phyloP scores from a whole-genome alignment of 2,329 filamentous ascomycete species.

The Xylariaceae sp. region DNA sequence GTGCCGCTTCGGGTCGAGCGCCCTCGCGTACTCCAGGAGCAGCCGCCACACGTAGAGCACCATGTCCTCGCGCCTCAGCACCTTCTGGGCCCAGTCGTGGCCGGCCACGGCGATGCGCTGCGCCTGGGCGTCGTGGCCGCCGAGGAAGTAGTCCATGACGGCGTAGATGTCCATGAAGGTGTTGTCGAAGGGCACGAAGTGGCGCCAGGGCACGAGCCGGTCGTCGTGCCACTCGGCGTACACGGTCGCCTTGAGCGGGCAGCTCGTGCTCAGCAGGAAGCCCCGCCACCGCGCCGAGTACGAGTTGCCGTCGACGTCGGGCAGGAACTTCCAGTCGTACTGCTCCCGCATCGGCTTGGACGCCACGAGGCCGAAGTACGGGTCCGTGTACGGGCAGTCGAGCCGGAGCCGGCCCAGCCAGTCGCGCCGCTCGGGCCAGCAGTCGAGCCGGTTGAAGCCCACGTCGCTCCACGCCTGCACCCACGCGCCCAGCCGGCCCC shows the following conservation, averaged over 20 bases:
- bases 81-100: conserved; percentile 53
- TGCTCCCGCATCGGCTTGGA: conserved; percentile 36
- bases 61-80: conserved; percentile 58
- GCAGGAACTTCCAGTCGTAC: conserved; percentile 53
- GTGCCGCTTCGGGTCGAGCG: conserved; percentile 31
- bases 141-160: conserved; percentile 57
- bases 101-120: conserved; percentile 51
- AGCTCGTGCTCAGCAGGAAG: conserved; percentile 54
- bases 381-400: conserved; percentile 30
- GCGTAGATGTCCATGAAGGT: conserved; percentile 58
- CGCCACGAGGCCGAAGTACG: conserved; percentile 25
- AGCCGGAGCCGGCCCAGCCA: conserved; percentile 1
- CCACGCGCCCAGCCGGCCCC: conserved; percentile 31
- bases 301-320: conserved; percentile 62
- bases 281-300: conserved; percentile 55
- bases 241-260: conserved; percentile 64
- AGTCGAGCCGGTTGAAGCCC: conserved; percentile 36
- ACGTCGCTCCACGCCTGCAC: conserved; percentile 30
- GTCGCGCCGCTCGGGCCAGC: conserved; percentile 21
- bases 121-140: conserved; percentile 39
- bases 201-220: conserved; percentile 60
- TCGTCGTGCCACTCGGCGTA: conserved; percentile 70
- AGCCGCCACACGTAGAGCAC: conserved; percentile 55
- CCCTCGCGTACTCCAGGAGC: conserved; percentile 47
- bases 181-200: conserved; percentile 66